A percentile compares a stretch with the other conserved stretches of the same genome.
These are phyloP conservation scores for Aphanomyces invadans DNA, from an alignment of 352 stramenopile species.

Conservation along the genomic window DNA sequence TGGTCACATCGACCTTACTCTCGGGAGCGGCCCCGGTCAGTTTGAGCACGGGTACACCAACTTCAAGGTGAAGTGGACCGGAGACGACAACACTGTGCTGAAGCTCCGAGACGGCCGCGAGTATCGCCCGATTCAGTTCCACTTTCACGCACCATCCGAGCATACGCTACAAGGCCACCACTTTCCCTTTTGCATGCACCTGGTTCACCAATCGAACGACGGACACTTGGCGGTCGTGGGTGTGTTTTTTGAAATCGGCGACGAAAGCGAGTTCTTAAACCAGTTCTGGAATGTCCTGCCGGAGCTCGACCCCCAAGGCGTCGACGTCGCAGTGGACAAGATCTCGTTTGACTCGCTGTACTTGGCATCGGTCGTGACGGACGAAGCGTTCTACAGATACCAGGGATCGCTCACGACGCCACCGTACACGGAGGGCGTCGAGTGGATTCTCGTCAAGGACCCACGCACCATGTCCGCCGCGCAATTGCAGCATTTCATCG, in stretches of 20 bases:
- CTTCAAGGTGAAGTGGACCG: slow-evolving; percentile 48
- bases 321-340: slow-evolving; percentile 29
- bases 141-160: slow-evolving; percentile 53
- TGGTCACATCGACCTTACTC: slow-evolving; percentile 27
- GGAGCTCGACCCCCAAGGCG: slow-evolving; percentile 25
- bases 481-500: slow-evolving; percentile 42
- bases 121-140: slow-evolving; percentile 52
- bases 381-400: slow-evolving; percentile 48
- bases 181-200: slow-evolving; percentile 50
- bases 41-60: slow-evolving; percentile 34
- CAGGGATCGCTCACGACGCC: slow-evolving; percentile 59
- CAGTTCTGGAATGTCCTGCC: slow-evolving; percentile 51
- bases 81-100: slow-evolving; percentile 34
- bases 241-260: slow-evolving; percentile 44
- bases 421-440: slow-evolving; percentile 57
- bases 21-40: slow-evolving; percentile 33
- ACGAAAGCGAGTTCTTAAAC: slow-evolving; percentile 44
- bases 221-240: slow-evolving; percentile 44
- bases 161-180: slow-evolving; percentile 57
- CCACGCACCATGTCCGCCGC: slow-evolving; percentile 38
- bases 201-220: slow-evolving; percentile 55
- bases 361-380: slow-evolving; percentile 20
- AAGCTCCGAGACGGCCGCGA: slow-evolving; percentile 42
- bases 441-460: slow-evolving; percentile 51
- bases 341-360: slow-evolving; percentile 32